Evolutionary conservation across 2,329 filamentous ascomycete genomes (phyloP).

Genomic region (Thelonectria rubi): DNA sequence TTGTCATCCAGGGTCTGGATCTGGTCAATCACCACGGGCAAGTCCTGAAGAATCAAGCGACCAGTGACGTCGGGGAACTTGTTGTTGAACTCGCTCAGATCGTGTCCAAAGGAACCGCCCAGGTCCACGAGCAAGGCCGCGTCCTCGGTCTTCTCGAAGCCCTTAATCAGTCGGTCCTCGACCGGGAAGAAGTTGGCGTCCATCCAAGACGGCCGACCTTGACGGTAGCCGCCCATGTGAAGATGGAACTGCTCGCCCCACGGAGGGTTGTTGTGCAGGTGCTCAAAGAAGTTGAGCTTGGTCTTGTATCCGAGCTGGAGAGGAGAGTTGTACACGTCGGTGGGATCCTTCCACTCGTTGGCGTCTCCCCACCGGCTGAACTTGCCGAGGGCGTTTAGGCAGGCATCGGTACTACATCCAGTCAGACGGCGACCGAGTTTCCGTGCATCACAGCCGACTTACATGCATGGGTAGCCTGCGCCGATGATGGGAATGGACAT

Average conservation of each 20-base stretch:
- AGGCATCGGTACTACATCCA: slow-evolving; percentile 23
- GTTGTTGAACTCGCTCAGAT: slow-evolving; percentile 45
- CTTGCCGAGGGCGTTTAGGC: slow-evolving; percentile 34
- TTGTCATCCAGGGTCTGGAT: slow-evolving; percentile 41
- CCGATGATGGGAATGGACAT: slow-evolving; percentile 48
- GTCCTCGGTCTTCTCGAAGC: slow-evolving; percentile 39
- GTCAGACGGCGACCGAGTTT: neutral
- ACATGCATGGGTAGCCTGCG: slow-evolving; percentile 47
- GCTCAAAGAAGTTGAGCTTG: slow-evolving; percentile 47
- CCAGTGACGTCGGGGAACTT: slow-evolving; percentile 51
- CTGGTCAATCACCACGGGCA: slow-evolving; percentile 50
- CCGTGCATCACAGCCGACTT: neutral
- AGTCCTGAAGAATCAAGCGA: slow-evolving; percentile 59
- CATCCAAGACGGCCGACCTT: slow-evolving; percentile 49
- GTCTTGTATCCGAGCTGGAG: slow-evolving; percentile 48
- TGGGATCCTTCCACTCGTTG: slow-evolving; percentile 44
- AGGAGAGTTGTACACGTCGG: slow-evolving; percentile 41
- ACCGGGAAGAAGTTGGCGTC: slow-evolving; percentile 48
- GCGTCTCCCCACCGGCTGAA: slow-evolving; percentile 46
- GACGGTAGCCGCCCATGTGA: slow-evolving; percentile 50
- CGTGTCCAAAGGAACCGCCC: slow-evolving; percentile 48
- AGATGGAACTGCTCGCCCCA: slow-evolving; percentile 49
- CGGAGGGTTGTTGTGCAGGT: slow-evolving; percentile 41
- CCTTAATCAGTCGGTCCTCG: slow-evolving; percentile 44
- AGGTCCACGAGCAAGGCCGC: slow-evolving; percentile 48